Conservation (phyloP, 106 monocot genomes). For the Alisma plantagoaquatica region DNA sequence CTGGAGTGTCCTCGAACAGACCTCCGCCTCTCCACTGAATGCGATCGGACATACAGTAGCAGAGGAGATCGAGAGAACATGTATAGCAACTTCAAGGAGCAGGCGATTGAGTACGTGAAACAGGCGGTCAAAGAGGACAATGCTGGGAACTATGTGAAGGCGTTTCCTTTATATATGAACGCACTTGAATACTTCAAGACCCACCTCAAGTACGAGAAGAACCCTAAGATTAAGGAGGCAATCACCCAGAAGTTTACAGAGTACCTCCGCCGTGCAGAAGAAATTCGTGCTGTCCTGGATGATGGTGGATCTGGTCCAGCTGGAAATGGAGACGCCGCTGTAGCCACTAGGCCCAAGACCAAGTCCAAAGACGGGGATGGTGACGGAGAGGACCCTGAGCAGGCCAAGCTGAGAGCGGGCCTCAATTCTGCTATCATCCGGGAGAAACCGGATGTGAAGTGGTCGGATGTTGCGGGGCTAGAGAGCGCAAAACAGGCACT, state of each 20-base stretch:
- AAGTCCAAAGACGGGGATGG: no score
- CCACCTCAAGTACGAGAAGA: no score
- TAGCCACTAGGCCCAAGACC: slow-evolving; percentile 41
- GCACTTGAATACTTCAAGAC: slow-evolving; percentile 63
- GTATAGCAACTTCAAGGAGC: no score
- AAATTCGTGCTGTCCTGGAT: slow-evolving; percentile 53
- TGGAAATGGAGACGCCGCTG: slow-evolving; percentile 43
- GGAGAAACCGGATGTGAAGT: slow-evolving; percentile 62
- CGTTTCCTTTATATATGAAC: slow-evolving; percentile 70
- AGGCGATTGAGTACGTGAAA: slow-evolving; percentile 74
- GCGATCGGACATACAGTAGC: neutral
- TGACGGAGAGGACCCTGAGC: slow-evolving; percentile 51
- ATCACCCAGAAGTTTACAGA: slow-evolving; percentile 74
- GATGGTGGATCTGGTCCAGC: slow-evolving; percentile 51
- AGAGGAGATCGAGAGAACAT: neutral
- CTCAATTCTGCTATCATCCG: slow-evolving; percentile 50
- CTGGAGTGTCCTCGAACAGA: no score
- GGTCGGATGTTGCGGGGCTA: slow-evolving; percentile 60
- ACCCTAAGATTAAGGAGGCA: slow-evolving; percentile 67
- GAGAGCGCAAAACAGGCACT: no score
- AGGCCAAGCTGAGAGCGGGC: slow-evolving; percentile 53
- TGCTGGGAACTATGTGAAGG: slow-evolving; percentile 58
- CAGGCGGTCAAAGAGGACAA: slow-evolving; percentile 59
- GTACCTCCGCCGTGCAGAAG: slow-evolving; percentile 61
- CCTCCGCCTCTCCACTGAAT: no score